Percentiles rank a stretch among this genome's conserved stretches.
These are phyloP conservation scores for Claviceps sp. DNA, from an alignment of 2,329 filamentous ascomycete species.

Conservation along the genomic window DNA sequence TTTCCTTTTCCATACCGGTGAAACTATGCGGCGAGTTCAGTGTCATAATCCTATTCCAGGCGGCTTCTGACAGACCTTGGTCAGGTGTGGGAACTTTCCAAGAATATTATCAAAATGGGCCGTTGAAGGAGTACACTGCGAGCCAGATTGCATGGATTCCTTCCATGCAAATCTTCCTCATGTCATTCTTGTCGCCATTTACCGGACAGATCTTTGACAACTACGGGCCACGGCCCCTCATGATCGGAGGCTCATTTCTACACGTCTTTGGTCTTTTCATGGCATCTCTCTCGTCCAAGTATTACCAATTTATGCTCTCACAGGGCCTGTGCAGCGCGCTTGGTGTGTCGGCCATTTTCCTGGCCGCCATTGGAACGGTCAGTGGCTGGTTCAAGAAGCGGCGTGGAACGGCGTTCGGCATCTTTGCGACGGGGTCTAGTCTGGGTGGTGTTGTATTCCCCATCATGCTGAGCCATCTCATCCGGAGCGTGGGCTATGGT, in stretches of 20 bases:
- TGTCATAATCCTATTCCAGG: too few relatives aligned
- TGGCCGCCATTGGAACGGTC: constrained; percentile 19
- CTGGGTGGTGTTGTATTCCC: constrained; percentile 28
- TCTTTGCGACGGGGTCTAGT: constrained; percentile 21
- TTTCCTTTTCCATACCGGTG: too few relatives aligned
- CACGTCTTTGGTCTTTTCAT: constrained; percentile 40
- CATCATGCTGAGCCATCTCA: constrained; percentile 25
- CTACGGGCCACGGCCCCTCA: constrained; percentile 44
- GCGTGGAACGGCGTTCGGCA: constrained; percentile 21
- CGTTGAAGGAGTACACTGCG: constrained; percentile 33
- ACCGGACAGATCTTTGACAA: constrained; percentile 37
- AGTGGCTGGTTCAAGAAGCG: constrained; percentile 22
- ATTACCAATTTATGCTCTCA: constrained; percentile 13
- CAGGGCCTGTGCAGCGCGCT: constrained; percentile 25
- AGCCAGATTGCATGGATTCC: constrained; percentile 51
- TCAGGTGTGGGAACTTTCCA: constrained; percentile 39
- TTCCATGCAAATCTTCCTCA: constrained; percentile 30
- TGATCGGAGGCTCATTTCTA: constrained; percentile 37
- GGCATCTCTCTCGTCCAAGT: constrained; percentile 5
- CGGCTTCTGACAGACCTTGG: background rate
- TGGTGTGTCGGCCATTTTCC: constrained; percentile 21
- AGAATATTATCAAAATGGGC: constrained; percentile 39
- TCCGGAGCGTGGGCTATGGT: constrained; percentile 21
- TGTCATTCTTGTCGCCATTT: background rate
- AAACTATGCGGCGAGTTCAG: too few relatives aligned